phyloP scores from a whole-genome alignment of 2,329 filamentous ascomycete genomes.

The Volutella citrinella region DNA sequence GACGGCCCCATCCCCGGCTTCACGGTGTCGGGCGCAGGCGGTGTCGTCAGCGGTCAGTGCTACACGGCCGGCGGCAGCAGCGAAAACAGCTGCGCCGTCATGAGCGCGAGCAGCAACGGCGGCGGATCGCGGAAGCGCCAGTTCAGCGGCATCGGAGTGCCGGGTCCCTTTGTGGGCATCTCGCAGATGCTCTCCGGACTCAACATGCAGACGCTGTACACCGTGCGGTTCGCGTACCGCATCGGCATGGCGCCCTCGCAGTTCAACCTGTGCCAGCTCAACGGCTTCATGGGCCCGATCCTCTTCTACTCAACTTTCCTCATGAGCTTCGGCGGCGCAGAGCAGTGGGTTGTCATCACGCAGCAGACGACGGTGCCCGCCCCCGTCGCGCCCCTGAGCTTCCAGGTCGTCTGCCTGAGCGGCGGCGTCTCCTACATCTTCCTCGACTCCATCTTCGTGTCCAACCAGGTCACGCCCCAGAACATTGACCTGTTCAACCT shows the following conservation, averaged over 20 bases:
- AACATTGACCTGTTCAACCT: constrained; percentile 8
- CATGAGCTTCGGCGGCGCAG: neutral
- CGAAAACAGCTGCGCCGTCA: constrained; percentile 9
- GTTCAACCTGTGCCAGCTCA: neutral
- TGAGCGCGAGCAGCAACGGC: constrained; percentile 1
- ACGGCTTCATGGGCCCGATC: neutral
- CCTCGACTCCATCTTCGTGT: constrained; percentile 12
- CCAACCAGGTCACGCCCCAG: constrained; percentile 8
- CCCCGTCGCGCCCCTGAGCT: constrained; percentile 4
- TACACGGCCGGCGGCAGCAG: constrained; percentile 5
- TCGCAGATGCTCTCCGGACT: constrained; percentile 1
- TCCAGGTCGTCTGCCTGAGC: constrained; percentile 4
- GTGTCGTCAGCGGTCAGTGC: too few species aligned
- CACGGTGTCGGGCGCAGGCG: too few species aligned
- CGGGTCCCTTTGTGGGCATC: constrained; percentile 6
- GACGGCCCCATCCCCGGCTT: too few species aligned
- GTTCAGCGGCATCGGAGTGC: too few species aligned
- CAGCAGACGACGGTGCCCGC: constrained; percentile 6
- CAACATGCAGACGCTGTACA: constrained; percentile 2
- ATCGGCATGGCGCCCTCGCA: neutral
- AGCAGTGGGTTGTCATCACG: constrained; percentile 5
- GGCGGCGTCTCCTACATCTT: constrained; percentile 1
- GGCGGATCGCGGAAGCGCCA: constrained; percentile 2
- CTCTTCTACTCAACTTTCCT: constrained; percentile 7
- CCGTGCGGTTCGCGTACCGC: constrained; percentile 9